A percentile compares a stretch with the other conserved stretches of the same genome.
Evolutionary conservation across 345 rosid species (phyloP).

Genomic region (Angophora floribunda): DNA sequence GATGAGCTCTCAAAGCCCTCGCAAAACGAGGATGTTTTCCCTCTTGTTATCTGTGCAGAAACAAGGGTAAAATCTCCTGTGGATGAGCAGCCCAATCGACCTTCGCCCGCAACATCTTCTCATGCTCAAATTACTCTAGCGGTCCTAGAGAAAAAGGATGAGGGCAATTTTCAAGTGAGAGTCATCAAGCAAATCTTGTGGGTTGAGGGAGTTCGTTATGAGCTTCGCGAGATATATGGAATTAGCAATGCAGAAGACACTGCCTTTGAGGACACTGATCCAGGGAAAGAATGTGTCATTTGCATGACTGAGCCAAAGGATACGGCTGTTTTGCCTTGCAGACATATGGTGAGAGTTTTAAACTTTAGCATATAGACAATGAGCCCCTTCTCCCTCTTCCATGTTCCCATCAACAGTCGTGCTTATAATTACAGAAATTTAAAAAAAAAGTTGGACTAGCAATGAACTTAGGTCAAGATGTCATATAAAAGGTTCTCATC

Average conservation of each 20-base stretch:
- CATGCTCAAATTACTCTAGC: conserved; percentile 36
- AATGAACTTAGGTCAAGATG: neutral
- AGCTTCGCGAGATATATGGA: conserved; percentile 37
- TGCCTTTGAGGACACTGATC: conserved; percentile 13
- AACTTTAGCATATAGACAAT: neutral
- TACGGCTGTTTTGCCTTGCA: conserved; percentile 34
- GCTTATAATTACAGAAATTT: neutral
- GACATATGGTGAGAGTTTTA: conserved; percentile 30
- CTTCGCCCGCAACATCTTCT: conserved; percentile 1
- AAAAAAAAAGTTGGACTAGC: neutral
- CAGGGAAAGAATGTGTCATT: conserved; percentile 34
- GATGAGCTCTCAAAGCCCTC: conserved; percentile 18
- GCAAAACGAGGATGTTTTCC: conserved; percentile 9
- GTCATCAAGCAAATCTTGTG: conserved; percentile 30
- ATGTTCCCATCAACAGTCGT: neutral
- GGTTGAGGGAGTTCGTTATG: conserved; percentile 23
- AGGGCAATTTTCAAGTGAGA: conserved; percentile 21
- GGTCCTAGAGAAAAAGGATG: conserved; percentile 11
- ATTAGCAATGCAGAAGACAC: conserved; percentile 9
- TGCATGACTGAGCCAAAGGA: conserved; percentile 40
- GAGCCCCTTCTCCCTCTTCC: neutral
- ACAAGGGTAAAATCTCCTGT: conserved; percentile 6
- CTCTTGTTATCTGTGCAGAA: conserved; percentile 34
- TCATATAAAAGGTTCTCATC: neutral
- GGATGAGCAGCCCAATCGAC: neutral